A percentile compares a stretch with the other conserved stretches of the same genome.
phyloP scores from a whole-genome alignment of 179 eudicot genomes.

The Silene coronaria region DNA sequence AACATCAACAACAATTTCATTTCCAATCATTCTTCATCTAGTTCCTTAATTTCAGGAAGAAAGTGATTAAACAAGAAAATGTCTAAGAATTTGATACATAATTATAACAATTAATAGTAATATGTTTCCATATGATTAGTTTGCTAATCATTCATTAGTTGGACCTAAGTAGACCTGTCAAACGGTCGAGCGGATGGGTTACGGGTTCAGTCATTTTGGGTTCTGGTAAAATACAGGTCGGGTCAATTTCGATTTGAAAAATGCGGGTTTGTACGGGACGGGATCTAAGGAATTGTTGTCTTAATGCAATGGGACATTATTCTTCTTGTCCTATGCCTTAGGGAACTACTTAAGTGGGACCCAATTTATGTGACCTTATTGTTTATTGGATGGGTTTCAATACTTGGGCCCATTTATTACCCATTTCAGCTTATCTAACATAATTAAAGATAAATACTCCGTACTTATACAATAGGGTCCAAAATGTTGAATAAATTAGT shows the following conservation, averaged over 20 bases:
- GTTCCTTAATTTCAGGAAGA: background rate
- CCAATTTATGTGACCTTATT: slow-evolving; percentile 24
- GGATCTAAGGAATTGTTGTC: slow-evolving; percentile 27
- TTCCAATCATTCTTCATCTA: too few species aligned
- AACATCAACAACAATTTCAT: too few species aligned
- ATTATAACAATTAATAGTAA: too few species aligned
- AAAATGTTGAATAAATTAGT: slow-evolving; percentile 1
- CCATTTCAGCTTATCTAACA: slow-evolving; percentile 17
- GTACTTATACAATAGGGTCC: slow-evolving; percentile 12
- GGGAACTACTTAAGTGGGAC: slow-evolving; percentile 16
- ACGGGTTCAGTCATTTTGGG: too few species aligned
- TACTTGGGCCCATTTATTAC: slow-evolving; percentile 25
- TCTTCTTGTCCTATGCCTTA: slow-evolving; percentile 26
- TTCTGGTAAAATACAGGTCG: too few species aligned
- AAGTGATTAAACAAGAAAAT: background rate
- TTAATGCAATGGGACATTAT: slow-evolving; percentile 26
- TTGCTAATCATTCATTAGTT: background rate
- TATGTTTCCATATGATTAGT: background rate
- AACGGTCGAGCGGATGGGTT: too few species aligned
- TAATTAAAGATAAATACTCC: slow-evolving; percentile 7
- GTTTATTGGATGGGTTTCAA: slow-evolving; percentile 22
- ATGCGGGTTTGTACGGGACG: too few species aligned
- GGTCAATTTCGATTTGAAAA: too few species aligned
- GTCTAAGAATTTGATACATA: too few species aligned
- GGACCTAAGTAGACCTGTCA: too few species aligned